Percentiles rank a stretch among this genome's conserved stretches.
Evolutionary conservation across 1,284 basidiomycete species (phyloP).

Genomic region (Phenoliferia sp.): DNA sequence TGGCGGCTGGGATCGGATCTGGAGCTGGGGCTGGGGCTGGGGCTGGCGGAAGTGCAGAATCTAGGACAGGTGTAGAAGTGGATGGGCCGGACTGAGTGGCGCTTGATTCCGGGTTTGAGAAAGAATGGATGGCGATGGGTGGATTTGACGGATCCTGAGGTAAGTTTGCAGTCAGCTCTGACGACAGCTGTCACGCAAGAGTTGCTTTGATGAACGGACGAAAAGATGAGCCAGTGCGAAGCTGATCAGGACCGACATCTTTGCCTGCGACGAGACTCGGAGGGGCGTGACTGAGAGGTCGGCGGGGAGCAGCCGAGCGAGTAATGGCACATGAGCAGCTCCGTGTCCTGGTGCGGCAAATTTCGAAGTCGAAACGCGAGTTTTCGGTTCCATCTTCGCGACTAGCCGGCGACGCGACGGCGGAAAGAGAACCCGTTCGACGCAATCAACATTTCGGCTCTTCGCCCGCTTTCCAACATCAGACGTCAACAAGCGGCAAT

Average conservation of each 20-base stretch:
- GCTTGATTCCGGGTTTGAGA: not conserved
- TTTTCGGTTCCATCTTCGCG: no score
- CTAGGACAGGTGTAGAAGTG: not conserved
- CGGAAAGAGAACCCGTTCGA: no score
- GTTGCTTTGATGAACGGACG: no score
- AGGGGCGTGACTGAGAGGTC: not conserved
- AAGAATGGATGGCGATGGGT: constrained; percentile 9
- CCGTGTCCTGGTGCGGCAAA: no score
- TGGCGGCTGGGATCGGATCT: not conserved
- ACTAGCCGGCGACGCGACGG: no score
- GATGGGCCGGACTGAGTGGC: not conserved
- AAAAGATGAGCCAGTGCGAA: not conserved
- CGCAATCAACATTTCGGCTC: no score
- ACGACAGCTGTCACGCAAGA: not conserved
- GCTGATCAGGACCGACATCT: not conserved
- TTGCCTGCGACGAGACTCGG: not conserved
- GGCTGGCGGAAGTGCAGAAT: not conserved
- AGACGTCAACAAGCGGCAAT: no score
- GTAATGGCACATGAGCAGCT: no score
- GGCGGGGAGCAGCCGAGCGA: not conserved
- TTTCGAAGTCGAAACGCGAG: no score
- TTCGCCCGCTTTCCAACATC: no score
- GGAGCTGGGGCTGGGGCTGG: not conserved
- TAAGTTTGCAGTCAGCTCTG: no score
- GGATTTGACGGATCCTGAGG: not conserved